These are phyloP conservation scores for Hemisphaericaspora nanyangensis DNA, from an alignment of 805 yeast genomes.

Conservation along the genomic window DNA sequence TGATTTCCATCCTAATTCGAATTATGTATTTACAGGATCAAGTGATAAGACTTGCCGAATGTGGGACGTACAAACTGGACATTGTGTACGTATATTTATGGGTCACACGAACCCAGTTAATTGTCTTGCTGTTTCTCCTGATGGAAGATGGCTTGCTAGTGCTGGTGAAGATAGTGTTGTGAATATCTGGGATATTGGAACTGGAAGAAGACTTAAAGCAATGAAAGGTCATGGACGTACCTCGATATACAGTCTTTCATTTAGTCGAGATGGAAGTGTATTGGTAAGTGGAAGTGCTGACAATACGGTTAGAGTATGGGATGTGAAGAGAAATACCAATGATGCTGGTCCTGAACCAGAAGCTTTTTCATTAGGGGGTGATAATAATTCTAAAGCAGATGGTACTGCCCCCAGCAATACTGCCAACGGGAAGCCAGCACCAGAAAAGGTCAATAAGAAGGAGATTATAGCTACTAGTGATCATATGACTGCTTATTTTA, in stretches of 20 bases:
- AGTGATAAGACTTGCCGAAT: conserved; percentile 92
- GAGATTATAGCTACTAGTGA: conserved; percentile 83
- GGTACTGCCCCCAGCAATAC: conserved; percentile 20
- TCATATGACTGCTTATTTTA: conserved; percentile 88
- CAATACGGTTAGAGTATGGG: conserved; percentile 94
- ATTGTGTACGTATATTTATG: conserved; percentile 83
- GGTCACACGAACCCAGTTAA: conserved; percentile 92
- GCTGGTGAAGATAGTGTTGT: conserved; percentile 92
- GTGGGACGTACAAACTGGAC: conserved; percentile 95
- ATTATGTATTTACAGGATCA: conserved; percentile 91
- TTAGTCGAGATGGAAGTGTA: conserved; percentile 83
- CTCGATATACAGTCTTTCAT: conserved; percentile 78
- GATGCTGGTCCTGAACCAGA: conserved; percentile 81
- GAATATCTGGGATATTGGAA: conserved; percentile 90
- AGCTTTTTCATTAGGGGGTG: conserved; percentile 40
- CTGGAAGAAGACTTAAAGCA: conserved; percentile 81
- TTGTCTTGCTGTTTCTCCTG: conserved; percentile 86
- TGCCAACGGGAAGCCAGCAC: conserved; percentile 7
- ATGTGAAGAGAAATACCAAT: conserved; percentile 76
- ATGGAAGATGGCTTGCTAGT: conserved; percentile 93
- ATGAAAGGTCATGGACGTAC: conserved; percentile 95
- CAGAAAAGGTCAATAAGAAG: conserved; percentile 51
- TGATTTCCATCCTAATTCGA: conserved; percentile 93
- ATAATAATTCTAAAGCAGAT: conserved; percentile 8
- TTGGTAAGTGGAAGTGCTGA: conserved; percentile 92